Percentiles rank a stretch among this genome's conserved stretches.
phyloP scores from a whole-genome alignment of 2,329 filamentous ascomycete genomes.

The Rosellinia necatrix region DNA sequence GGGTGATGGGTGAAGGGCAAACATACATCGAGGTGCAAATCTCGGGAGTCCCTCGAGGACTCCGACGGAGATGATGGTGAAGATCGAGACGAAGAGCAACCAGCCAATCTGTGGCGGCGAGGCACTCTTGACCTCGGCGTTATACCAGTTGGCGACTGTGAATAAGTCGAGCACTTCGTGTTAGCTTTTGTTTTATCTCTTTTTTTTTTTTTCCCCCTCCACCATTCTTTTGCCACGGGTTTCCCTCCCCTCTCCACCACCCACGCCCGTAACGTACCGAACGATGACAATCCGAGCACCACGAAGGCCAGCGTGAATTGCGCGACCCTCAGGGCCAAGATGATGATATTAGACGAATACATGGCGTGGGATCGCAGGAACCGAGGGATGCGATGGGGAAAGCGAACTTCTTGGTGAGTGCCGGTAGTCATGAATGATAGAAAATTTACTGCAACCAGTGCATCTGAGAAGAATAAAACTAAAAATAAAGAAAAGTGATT shows the following conservation, averaged over 20 bases:
- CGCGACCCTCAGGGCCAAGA: conserved; percentile 50
- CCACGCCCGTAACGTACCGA: conserved; percentile 48
- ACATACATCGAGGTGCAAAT: conserved; percentile 48
- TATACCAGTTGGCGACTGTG: conserved; percentile 65
- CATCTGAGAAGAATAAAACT: conserved; percentile 8
- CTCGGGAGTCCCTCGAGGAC: conserved; percentile 58
- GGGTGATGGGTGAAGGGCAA: background rate
- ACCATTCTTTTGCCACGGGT: background rate
- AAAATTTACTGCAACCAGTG: conserved; percentile 27
- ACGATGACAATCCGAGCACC: conserved; percentile 54
- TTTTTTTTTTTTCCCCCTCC: no score
- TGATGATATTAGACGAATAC: conserved; percentile 43
- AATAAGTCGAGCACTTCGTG: background rate
- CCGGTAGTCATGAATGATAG: conserved; percentile 35
- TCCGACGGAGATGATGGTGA: conserved; percentile 58
- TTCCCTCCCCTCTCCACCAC: background rate
- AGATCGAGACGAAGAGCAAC: conserved; percentile 58
- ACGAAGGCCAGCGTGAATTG: conserved; percentile 53
- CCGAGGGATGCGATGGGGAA: conserved; percentile 35
- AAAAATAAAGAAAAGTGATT: conserved; percentile 5
- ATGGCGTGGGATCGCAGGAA: conserved; percentile 39
- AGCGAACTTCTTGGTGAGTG: conserved; percentile 35
- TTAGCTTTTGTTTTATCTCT: no score
- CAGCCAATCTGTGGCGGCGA: conserved; percentile 64
- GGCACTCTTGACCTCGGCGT: conserved; percentile 56